A percentile compares a stretch with the other conserved stretches of the same genome.
Evolutionary conservation across 1,284 basidiomycete species (phyloP).

Genomic region (Stereum hirsutum): DNA sequence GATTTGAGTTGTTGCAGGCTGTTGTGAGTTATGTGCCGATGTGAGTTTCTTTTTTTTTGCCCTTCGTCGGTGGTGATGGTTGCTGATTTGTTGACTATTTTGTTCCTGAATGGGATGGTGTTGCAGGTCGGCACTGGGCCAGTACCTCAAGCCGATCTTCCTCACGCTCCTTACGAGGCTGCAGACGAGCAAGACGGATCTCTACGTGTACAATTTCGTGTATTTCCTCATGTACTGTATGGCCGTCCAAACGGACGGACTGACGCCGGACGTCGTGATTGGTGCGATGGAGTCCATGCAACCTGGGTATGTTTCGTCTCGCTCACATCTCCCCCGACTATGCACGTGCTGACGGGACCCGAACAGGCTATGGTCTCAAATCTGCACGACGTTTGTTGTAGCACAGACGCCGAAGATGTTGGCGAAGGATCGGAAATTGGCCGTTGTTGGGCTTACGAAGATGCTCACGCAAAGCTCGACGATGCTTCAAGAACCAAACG

Average conservation of each 20-base stretch:
- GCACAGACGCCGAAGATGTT: constrained; percentile 79
- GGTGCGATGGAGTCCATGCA: constrained; percentile 79
- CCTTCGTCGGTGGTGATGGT: too few species aligned
- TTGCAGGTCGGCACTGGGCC: constrained; percentile 53
- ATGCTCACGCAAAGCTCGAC: constrained; percentile 67
- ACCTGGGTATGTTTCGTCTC: constrained; percentile 49
- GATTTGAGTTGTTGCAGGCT: constrained; percentile 82
- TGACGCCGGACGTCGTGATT: constrained; percentile 75
- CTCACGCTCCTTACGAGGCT: constrained; percentile 80
- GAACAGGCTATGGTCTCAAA: constrained; percentile 74
- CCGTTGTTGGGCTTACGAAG: constrained; percentile 75
- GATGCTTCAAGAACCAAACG: constrained; percentile 60
- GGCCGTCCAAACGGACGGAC: constrained; percentile 66
- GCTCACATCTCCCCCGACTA: constrained; percentile 6
- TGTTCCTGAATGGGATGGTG: not conserved
- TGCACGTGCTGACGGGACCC: not conserved
- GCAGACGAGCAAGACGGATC: constrained; percentile 86
- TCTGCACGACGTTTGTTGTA: constrained; percentile 74
- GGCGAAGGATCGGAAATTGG: constrained; percentile 77
- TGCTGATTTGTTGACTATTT: not conserved
- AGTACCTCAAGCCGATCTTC: constrained; percentile 73
- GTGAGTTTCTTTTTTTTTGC: constrained; percentile 35
- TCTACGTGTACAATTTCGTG: constrained; percentile 79
- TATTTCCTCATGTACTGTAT: constrained; percentile 72
- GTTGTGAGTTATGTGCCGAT: constrained; percentile 67